These are phyloP conservation scores for Gynostemma pentaphyllum DNA, from an alignment of 306 rosid species.

Conservation along the genomic window DNA sequence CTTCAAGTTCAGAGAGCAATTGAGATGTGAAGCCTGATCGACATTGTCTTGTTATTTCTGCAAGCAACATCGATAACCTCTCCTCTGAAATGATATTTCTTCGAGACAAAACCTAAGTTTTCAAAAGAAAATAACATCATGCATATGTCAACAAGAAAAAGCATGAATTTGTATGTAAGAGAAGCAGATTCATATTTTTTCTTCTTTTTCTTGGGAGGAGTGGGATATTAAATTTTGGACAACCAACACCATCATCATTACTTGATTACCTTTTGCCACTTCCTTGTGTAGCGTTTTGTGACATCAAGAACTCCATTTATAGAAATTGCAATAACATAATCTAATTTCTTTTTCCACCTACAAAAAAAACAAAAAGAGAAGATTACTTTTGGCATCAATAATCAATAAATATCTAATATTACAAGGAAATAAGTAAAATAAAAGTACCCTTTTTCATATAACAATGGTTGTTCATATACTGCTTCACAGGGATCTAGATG, in stretches of 20 bases:
- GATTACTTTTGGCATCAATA: conserved; percentile 7
- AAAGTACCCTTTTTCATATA: conserved; percentile 87
- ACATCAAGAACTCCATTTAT: conserved; percentile 78
- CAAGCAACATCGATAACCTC: conserved; percentile 40
- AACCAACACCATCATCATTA: neutral
- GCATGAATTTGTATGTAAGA: neutral
- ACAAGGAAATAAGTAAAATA: conserved; percentile 2
- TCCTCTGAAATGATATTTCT: conserved; percentile 47
- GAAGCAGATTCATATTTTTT: neutral
- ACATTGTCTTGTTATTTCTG: conserved; percentile 39
- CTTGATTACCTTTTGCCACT: conserved; percentile 71
- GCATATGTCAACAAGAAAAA: neutral
- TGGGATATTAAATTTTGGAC: neutral
- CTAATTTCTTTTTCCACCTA: conserved; percentile 80
- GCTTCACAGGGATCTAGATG: conserved; percentile 96
- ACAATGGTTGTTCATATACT: conserved; percentile 69
- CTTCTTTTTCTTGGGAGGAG: neutral
- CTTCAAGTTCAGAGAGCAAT: conserved; percentile 44
- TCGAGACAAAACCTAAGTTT: conserved; percentile 61
- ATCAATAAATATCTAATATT: conserved; percentile 2
- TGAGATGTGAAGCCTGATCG: conserved; percentile 49
- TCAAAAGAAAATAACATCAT: neutral
- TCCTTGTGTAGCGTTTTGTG: conserved; percentile 85
- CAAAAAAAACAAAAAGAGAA: conserved; percentile 11
- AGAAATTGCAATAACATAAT: conserved; percentile 62